These are phyloP conservation scores for Camellia japonica DNA, from an alignment of 148 eudicot genomes.

Conservation along the genomic window DNA sequence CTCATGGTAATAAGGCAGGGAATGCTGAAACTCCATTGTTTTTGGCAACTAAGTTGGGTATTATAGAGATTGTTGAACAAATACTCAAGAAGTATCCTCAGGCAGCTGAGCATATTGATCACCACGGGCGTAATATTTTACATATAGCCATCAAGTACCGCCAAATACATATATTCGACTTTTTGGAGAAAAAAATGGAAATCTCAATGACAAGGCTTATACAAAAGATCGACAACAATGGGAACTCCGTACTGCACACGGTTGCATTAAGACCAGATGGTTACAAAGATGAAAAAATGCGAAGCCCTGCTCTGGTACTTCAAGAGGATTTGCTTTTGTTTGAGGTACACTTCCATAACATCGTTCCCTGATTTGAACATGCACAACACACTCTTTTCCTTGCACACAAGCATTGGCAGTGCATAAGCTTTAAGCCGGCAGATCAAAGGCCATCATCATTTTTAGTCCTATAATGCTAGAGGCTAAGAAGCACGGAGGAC, in stretches of 20 bases:
- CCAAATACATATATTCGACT: slow-evolving; percentile 2
- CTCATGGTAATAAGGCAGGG: neutral
- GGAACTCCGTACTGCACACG: slow-evolving; percentile 1
- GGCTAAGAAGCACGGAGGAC: neutral
- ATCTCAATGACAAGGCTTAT: neutral
- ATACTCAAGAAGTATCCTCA: neutral
- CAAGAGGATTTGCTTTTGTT: slow-evolving; percentile 3
- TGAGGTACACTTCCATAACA: neutral
- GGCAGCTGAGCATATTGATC: slow-evolving; percentile 3
- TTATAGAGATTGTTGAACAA: slow-evolving; percentile 6
- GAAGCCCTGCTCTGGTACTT: neutral
- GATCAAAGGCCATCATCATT: neutral
- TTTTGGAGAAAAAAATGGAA: neutral
- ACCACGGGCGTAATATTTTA: slow-evolving; percentile 2
- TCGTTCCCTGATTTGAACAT: neutral
- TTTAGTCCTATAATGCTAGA: neutral
- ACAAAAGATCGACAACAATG: neutral
- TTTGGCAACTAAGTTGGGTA: slow-evolving; percentile 1
- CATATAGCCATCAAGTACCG: slow-evolving; percentile 12
- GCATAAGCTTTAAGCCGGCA: neutral
- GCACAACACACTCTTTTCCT: neutral
- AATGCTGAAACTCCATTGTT: neutral
- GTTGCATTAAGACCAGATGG: neutral
- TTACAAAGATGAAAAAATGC: too few relatives aligned
- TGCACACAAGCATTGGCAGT: neutral